Evolutionary conservation across 495 filamentous ascomycete genomes (phyloP).

Genomic region (Hypoxylon fuscum): DNA sequence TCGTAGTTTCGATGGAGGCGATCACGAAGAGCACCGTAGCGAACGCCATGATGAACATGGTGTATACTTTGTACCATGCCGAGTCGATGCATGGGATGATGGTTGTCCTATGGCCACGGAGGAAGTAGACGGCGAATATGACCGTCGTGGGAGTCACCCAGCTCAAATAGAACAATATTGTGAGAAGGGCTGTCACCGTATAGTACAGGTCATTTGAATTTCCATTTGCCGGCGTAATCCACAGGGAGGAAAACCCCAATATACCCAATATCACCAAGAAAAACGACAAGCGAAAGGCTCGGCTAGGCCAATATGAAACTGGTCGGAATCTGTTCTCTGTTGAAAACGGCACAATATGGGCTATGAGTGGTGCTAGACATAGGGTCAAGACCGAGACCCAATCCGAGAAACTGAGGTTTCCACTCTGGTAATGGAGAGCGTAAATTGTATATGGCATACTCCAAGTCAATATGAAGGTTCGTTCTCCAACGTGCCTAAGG

Average conservation of each 20-base stretch:
- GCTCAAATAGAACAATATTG: not conserved
- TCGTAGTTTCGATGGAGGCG: conserved; percentile 18
- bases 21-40: not conserved
- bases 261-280: not conserved
- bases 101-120: conserved; percentile 8
- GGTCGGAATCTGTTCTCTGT: not conserved
- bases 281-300: not conserved
- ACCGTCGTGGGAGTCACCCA: not conserved
- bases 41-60: not conserved
- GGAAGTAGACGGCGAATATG: conserved; percentile 3
- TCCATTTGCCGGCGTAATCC: not conserved
- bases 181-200: not conserved
- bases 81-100: conserved; percentile 19
- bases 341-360: conserved; percentile 20
- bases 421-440: not conserved
- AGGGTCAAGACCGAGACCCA: conserved; percentile 42
- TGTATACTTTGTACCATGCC: conserved; percentile 15
- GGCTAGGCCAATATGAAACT: not conserved
- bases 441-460: not conserved
- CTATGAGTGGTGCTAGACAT: conserved; percentile 39
- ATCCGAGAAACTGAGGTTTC: conserved; percentile 22
- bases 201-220: not conserved
- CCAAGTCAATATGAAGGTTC: too few relatives aligned
- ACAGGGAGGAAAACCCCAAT: not conserved
- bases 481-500: too few relatives aligned